Evolutionary conservation across 768 basidiomycete species (phyloP).

Genomic region (Imleria badia): DNA sequence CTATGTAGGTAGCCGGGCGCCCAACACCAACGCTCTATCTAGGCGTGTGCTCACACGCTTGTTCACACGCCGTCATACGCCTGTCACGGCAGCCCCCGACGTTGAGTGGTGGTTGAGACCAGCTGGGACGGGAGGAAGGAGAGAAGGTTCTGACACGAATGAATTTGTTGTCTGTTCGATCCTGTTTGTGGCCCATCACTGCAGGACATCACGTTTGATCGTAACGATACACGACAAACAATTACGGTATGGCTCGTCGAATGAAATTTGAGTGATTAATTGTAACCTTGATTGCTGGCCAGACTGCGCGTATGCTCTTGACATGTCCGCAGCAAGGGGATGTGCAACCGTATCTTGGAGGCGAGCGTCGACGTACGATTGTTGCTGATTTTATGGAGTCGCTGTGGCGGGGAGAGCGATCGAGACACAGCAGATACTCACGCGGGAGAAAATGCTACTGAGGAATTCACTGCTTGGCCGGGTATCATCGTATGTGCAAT

Average conservation of each 20-base stretch:
- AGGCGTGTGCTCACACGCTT: not conserved
- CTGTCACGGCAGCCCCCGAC: not conserved
- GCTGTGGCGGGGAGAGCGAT: not conserved
- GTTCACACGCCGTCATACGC: slow-evolving; percentile 6
- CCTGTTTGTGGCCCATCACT: slow-evolving; percentile 4
- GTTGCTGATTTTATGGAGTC: not conserved
- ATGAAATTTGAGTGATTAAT: not conserved
- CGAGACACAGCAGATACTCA: not conserved
- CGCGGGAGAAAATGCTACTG: not conserved
- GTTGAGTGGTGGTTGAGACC: no score
- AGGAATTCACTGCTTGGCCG: not conserved
- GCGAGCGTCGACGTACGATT: not conserved
- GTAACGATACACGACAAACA: not conserved
- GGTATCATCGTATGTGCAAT: not conserved
- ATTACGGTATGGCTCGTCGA: not conserved
- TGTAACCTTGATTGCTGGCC: not conserved
- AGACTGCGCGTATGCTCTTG: not conserved
- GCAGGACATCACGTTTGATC: slow-evolving; percentile 16
- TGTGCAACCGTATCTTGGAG: not conserved
- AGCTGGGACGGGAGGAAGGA: no score
- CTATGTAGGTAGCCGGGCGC: not conserved
- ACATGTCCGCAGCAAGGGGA: not conserved
- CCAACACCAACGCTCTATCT: not conserved
- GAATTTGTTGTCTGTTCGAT: not conserved
- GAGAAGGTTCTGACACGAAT: not conserved